Evolutionary conservation across 2,329 filamentous ascomycete species (phyloP).

Genomic region (Aspergillus vadensis): DNA sequence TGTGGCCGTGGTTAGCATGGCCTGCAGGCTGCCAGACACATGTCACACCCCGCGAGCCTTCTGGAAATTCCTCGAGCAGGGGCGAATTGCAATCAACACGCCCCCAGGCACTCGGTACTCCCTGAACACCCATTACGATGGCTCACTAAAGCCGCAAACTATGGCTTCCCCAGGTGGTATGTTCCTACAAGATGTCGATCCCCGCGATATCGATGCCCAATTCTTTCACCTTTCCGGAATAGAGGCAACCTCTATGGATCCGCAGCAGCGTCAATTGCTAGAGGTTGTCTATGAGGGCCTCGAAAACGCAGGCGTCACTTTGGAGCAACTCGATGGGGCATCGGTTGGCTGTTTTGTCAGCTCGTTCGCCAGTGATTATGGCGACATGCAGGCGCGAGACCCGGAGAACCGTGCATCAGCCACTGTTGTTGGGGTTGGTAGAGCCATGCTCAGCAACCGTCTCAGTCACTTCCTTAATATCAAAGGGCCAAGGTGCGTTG

Average conservation of each 20-base stretch:
- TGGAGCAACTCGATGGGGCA: constrained; percentile 6
- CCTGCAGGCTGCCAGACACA: constrained; percentile 15
- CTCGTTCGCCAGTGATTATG: constrained; percentile 7
- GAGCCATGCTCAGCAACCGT: constrained; percentile 29
- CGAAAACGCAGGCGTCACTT: constrained; percentile 21
- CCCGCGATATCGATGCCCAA: constrained; percentile 27
- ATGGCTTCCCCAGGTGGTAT: constrained; percentile 11
- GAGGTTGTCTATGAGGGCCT: constrained; percentile 26
- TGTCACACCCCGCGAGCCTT: constrained; percentile 4
- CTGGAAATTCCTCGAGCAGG: constrained; percentile 15
- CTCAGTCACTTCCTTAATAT: constrained; percentile 33
- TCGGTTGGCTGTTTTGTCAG: constrained; percentile 7
- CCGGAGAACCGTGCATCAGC: constrained; percentile 7
- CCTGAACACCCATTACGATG: constrained; percentile 6
- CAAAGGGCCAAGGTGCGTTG: constrained; percentile 18
- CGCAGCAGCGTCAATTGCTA: constrained; percentile 17
- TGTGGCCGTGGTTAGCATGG: constrained; percentile 19
- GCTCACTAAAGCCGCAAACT: constrained; percentile 4
- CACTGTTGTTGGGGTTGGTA: constrained; percentile 22
- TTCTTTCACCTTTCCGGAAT: constrained; percentile 31
- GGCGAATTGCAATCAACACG: neutral
- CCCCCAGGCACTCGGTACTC: constrained; percentile 3
- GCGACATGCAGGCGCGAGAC: constrained; percentile 9
- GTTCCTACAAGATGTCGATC: constrained; percentile 28
- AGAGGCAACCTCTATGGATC: constrained; percentile 19